Conservation (phyloP, 106 monocot species). For the Dendrobium officinale region DNA sequence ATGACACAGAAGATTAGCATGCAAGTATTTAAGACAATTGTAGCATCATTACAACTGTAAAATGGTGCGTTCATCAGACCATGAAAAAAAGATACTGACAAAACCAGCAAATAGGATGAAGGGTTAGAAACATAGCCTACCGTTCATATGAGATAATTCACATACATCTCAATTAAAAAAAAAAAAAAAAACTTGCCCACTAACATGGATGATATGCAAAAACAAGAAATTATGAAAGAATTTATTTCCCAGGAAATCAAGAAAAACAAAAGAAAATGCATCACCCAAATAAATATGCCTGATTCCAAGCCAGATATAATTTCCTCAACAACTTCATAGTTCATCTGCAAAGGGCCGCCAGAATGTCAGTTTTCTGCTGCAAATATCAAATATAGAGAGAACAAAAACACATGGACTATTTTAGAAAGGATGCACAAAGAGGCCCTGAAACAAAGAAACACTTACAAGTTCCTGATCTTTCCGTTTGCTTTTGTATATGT, state of each 20-base stretch:
- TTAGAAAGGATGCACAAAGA: not conserved
- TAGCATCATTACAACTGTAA: too few relatives aligned
- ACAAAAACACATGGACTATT: not conserved
- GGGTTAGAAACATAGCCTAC: not conserved
- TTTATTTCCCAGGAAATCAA: not conserved
- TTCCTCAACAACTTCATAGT: slow-evolving; percentile 88
- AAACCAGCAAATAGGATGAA: not conserved
- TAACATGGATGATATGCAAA: not conserved
- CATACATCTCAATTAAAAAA: not conserved
- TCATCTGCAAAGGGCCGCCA: slow-evolving; percentile 30
- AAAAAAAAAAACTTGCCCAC: not conserved
- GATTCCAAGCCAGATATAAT: slow-evolving; percentile 94
- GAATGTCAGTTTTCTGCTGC: slow-evolving; percentile 1
- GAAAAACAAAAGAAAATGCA: not conserved
- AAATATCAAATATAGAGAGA: not conserved
- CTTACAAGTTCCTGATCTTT: slow-evolving; percentile 79
- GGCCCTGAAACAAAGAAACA: slow-evolving; percentile 1
- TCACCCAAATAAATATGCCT: slow-evolving; percentile 94
- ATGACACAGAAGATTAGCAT: too few relatives aligned
- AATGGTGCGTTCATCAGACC: too few relatives aligned
- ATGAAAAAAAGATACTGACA: not conserved
- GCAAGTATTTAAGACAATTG: too few relatives aligned
- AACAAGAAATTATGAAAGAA: not conserved
- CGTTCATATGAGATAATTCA: not conserved
- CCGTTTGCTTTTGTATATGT: slow-evolving; percentile 62